These are phyloP conservation scores for Penicillium coprophilum DNA, from an alignment of 495 filamentous ascomycete genomes.

Conservation along the genomic window DNA sequence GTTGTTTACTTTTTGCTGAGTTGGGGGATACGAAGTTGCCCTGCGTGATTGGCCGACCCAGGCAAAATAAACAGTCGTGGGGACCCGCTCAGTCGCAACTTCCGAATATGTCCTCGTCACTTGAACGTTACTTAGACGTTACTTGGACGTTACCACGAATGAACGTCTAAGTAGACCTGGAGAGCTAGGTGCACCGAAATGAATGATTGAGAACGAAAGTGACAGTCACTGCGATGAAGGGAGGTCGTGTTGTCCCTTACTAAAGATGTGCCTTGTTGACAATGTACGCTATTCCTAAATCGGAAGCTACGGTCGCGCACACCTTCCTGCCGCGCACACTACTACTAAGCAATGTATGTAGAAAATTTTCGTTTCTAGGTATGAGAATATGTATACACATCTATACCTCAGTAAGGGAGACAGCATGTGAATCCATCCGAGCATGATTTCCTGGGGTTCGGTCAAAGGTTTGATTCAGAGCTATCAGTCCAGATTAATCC, in stretches of 20 bases:
- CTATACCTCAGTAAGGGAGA: too few relatives aligned
- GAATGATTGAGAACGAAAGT: neutral
- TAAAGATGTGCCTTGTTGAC: constrained; percentile 1
- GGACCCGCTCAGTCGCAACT: constrained; percentile 8
- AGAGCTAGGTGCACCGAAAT: neutral
- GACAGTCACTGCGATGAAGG: neutral
- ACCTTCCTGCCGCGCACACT: neutral
- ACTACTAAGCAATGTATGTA: too few relatives aligned
- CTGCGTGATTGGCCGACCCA: constrained; percentile 20
- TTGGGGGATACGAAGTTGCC: constrained; percentile 21
- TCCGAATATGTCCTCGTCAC: neutral
- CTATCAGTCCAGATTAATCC: too few relatives aligned
- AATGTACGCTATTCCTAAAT: constrained; percentile 6
- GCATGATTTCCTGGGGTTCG: too few relatives aligned
- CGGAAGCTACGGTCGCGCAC: neutral
- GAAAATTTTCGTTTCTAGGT: too few relatives aligned
- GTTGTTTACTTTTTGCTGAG: constrained; percentile 42
- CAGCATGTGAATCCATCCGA: too few relatives aligned
- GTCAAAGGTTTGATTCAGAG: too few relatives aligned
- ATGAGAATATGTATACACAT: too few relatives aligned
- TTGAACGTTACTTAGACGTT: neutral
- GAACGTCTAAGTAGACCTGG: too few relatives aligned
- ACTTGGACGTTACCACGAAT: neutral
- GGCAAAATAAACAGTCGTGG: constrained; percentile 32
- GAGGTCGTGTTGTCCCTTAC: constrained; percentile 1